phyloP scores from a whole-genome alignment of 2,329 filamentous ascomycete genomes.

The Chaetomiaceae sp. region DNA sequence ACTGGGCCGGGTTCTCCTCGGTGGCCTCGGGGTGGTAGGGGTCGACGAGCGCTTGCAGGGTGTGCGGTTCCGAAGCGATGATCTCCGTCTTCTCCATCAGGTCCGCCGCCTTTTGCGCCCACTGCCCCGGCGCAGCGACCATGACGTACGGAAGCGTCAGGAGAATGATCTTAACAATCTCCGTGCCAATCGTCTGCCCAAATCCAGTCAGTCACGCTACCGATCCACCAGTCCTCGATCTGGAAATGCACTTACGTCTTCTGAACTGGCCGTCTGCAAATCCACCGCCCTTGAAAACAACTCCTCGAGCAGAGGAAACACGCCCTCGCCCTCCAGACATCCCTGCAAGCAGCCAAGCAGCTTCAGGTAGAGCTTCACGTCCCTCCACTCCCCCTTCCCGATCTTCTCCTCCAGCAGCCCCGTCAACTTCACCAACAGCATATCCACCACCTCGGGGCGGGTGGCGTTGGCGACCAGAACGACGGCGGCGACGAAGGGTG shows the following conservation, averaged over 20 bases:
- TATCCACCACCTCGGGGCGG: constrained; percentile 67
- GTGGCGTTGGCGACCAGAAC: constrained; percentile 73
- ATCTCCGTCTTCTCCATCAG: constrained; percentile 93
- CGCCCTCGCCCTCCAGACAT: constrained; percentile 73
- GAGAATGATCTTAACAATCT: constrained; percentile 94
- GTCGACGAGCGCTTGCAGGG: constrained; percentile 79
- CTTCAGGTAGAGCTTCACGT: constrained; percentile 84
- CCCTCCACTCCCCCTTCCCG: constrained; percentile 73
- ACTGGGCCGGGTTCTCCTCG: constrained; percentile 58
- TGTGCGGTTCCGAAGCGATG: constrained; percentile 82
- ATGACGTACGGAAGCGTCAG: constrained; percentile 90
- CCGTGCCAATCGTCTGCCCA: constrained; percentile 61
- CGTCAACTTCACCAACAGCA: constrained; percentile 62
- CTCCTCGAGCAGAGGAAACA: constrained; percentile 81
- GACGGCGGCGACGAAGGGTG: constrained; percentile 86
- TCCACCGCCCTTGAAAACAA: constrained; percentile 90
- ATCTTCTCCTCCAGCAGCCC: constrained; percentile 62
- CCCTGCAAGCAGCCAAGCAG: constrained; percentile 84
- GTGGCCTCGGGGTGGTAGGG: constrained; percentile 67
- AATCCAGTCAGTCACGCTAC: constrained; percentile 8
- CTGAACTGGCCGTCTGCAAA: constrained; percentile 84
- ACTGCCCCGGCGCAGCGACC: constrained; percentile 64
- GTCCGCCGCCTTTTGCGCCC: constrained; percentile 67
- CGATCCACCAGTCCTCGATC: no score
- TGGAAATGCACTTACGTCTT: constrained; percentile 63